Evolutionary conservation across 345 rosid species (phyloP), one percentile per base, ranked within the genome.

Genomic region (Lepidium africanum): DNA sequence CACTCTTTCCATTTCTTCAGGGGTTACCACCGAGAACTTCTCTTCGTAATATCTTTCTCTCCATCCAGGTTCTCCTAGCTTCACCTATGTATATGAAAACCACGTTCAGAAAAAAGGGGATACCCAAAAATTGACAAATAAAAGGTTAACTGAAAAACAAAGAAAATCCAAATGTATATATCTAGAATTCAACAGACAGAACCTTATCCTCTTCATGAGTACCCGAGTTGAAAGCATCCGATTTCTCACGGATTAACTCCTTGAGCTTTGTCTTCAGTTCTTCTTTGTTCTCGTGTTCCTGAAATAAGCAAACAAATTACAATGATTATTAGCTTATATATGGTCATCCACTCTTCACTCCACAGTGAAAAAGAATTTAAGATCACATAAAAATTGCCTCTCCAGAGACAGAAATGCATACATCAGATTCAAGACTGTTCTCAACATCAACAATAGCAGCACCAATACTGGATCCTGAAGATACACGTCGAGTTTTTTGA

Each of bases 31-130:
- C 63, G 74, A 78, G 74, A 94, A 94, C 76, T 91, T 94, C 71
- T 91, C 97, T 53, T 85, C 87, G 72, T 94, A 94, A 77, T 94
- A 94, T 78, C 97, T 86, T 74, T 94, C 97, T 79, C 80, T 91
- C 99, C 99, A 94, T 36, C 99, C 99, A 11, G 93, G 87, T 73
- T 87, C 85, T 47, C 99, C 99, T 78, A 94, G 79, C 70, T 84
- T 94, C 75, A 94, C 77, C 98, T 92, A 75, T 71, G 52, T 43
- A 64, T 33, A 63, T 12, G 64, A 12, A 38, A 70, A 56, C 38
- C 14, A 57, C 10, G 48, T 75, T 68, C 53, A 61, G 54, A 21
- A 52, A 42, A 9, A 67, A 36, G 39, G 32, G 51, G 17, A 53
- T 11, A 13, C 43, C 73, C 6, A 51, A 58, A 43, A 16, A 59